Conservation (phyloP, 805 yeast genomes). For the Ogataea siamensis region DNA sequence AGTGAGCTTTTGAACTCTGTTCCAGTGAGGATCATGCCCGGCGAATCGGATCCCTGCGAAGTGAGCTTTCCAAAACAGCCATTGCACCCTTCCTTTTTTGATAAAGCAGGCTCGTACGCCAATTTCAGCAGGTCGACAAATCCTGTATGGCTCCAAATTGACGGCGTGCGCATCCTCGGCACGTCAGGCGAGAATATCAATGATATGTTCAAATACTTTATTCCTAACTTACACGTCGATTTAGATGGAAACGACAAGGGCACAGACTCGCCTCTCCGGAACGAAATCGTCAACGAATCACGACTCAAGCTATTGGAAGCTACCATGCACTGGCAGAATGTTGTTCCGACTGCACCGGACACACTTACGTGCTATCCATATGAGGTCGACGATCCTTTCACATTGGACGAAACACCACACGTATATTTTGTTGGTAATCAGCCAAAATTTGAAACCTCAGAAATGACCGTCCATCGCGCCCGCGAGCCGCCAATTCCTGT, state of each 20-base stretch:
- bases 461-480: conserved; percentile 37
- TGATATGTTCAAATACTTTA: conserved; percentile 70
- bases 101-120: conserved; percentile 33
- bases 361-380: conserved; percentile 90
- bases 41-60: conserved; percentile 82
- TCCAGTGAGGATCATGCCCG: conserved; percentile 82
- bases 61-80: conserved; percentile 86
- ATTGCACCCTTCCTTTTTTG: conserved; percentile 73
- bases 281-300: conserved; percentile 50
- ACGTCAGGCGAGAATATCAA: conserved; percentile 82
- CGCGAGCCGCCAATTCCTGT: conserved; percentile 34
- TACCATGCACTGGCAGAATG: conserved; percentile 78
- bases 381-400: conserved; percentile 73
- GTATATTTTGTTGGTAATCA: conserved; percentile 88
- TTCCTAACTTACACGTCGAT: conserved; percentile 37
- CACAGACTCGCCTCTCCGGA: conserved; percentile 26
- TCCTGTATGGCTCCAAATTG: conserved; percentile 68
- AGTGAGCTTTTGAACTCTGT: conserved; percentile 54
- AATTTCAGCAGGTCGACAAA: conserved; percentile 54
- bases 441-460: conserved; percentile 51
- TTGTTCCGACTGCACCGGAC: conserved; percentile 95
- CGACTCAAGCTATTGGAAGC: conserved; percentile 60
- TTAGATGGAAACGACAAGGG: conserved; percentile 23
- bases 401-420: conserved; percentile 77
- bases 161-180: conserved; percentile 59